Base-by-base conservation (phyloP, 2,329 filamentous ascomycete species). In the Beauveria varroae region DNA sequence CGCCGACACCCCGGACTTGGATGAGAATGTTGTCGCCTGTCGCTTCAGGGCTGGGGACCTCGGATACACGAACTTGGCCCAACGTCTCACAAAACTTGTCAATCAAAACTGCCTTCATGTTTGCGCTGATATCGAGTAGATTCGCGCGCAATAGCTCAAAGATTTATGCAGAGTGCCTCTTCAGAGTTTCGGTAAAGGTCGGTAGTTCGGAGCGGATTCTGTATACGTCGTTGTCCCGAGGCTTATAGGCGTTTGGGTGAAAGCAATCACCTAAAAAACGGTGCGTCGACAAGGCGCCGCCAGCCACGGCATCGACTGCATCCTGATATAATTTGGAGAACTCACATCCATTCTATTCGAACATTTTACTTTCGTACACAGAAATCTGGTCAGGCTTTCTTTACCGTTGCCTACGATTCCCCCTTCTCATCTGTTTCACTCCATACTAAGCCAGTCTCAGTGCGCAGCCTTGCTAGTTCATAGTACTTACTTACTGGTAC, bases 1-100 rank as follows among this genome's bases (percentile, higher is more conserved):
- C 74, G 4, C 82, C 81, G 59, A 80, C 79, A 62, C 83, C 82
- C 1, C 79, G 79, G 57, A 86, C 78, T 61, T 68, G 66, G 58
- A 73, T 64, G 56, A 72, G 66, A 9, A 70, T 62, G 16, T 68
- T 64, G 53, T 67, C 60, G 14, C 52, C 16, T n/a, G 47, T 58
- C 6, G 63, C 62, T 20, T 51, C 44, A 2, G 68, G 69, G 12
- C 30, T 22, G 0, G 70, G 64, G 24, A 69, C 59, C 5, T 68
- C 63, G 3, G 69, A 68, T 24, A 70, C 66, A 3, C 55, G 53
- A 12, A 73, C 63, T 3, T 71, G 55, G n/a, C 66, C 59, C 5
- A 72, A 59, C 28, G 62, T 64, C 28, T 68, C 44, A 22, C 60
- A 53, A 55, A 72, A 73, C 3, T 65, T 50, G 14, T 68, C 54